A percentile compares a stretch with the other conserved stretches of the same genome.
phyloP scores from a whole-genome alignment of 305 asterid species.

The Plantago rigida region DNA sequence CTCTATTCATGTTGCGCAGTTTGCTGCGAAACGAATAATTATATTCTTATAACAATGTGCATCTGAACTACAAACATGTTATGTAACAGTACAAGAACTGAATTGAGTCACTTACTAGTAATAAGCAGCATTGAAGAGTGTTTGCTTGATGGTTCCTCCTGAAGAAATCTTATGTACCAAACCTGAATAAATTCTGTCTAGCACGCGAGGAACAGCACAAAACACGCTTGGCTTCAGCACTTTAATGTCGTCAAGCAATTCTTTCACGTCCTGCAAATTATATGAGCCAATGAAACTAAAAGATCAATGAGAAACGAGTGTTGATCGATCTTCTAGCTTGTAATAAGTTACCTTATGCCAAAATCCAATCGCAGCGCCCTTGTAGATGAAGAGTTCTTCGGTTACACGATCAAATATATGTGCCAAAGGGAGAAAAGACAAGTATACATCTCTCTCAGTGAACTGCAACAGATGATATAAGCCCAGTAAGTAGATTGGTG shows the following conservation, averaged over 20 bases:
- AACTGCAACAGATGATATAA: slow-evolving; percentile 34
- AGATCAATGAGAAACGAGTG: not conserved
- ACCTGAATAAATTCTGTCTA: slow-evolving; percentile 76
- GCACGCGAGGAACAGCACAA: slow-evolving; percentile 71
- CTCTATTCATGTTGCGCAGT: slow-evolving; percentile 53
- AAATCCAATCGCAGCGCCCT: slow-evolving; percentile 76
- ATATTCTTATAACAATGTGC: not conserved
- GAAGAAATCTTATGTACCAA: slow-evolving; percentile 61
- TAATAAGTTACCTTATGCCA: slow-evolving; percentile 56
- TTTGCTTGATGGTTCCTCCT: slow-evolving; percentile 42
- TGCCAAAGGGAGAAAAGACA: slow-evolving; percentile 79
- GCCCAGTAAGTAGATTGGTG: no score
- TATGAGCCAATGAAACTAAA: not conserved
- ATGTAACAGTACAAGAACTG: not conserved
- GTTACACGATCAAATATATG: slow-evolving; percentile 79
- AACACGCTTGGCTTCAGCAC: slow-evolving; percentile 66
- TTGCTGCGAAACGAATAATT: slow-evolving; percentile 43
- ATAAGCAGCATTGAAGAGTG: slow-evolving; percentile 56
- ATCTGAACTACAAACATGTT: not conserved
- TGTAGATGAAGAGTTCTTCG: slow-evolving; percentile 60
- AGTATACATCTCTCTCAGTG: slow-evolving; percentile 48
- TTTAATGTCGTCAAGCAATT: slow-evolving; percentile 58
- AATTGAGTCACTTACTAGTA: slow-evolving; percentile 47
- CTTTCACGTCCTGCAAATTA: slow-evolving; percentile 50
- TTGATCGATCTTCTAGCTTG: not conserved